Percentiles rank a stretch among this genome's conserved stretches.
phyloP scores from a whole-genome alignment of 495 filamentous ascomycete species.

The Staphylotrichum longicolle region DNA sequence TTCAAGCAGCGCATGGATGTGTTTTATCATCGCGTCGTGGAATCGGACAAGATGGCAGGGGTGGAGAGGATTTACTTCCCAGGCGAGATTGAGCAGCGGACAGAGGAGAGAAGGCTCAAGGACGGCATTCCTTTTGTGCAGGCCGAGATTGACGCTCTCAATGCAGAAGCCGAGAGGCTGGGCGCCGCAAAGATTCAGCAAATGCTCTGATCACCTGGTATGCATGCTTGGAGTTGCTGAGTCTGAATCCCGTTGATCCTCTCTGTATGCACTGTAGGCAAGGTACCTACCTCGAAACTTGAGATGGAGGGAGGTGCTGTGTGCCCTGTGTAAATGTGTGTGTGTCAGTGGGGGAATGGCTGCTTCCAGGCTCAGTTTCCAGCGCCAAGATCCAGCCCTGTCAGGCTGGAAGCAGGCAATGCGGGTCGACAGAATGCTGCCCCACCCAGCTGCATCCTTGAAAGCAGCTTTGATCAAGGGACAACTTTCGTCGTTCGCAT shows the following conservation, averaged over 20 bases:
- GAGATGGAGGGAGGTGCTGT: too few relatives aligned
- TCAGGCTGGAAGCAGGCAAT: too few relatives aligned
- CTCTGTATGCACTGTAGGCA: too few relatives aligned
- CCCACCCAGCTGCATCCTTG: neutral
- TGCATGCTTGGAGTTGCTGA: neutral
- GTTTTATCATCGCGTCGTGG: conserved; percentile 62
- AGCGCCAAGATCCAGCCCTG: too few relatives aligned
- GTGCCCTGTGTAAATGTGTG: too few relatives aligned
- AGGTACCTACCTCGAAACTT: too few relatives aligned
- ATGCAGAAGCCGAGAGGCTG: conserved; percentile 61
- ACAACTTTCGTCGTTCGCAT: too few relatives aligned
- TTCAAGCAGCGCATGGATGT: conserved; percentile 69
- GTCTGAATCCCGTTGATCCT: too few relatives aligned
- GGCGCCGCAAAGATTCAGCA: conserved; percentile 33
- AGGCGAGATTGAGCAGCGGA: conserved; percentile 71
- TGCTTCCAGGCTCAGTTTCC: too few relatives aligned
- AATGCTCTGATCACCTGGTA: neutral
- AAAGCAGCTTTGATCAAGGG: too few relatives aligned
- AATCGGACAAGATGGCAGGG: conserved; percentile 62
- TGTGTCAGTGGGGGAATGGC: too few relatives aligned
- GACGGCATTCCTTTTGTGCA: conserved; percentile 65
- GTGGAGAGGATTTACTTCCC: conserved; percentile 79
- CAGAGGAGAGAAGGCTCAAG: conserved; percentile 50
- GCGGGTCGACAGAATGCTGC: too few relatives aligned
- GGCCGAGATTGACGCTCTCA: conserved; percentile 64